Percentiles rank a stretch among this genome's conserved stretches.
Conservation (phyloP, 805 yeast species). For the Yarrowia keelungensis region DNA sequence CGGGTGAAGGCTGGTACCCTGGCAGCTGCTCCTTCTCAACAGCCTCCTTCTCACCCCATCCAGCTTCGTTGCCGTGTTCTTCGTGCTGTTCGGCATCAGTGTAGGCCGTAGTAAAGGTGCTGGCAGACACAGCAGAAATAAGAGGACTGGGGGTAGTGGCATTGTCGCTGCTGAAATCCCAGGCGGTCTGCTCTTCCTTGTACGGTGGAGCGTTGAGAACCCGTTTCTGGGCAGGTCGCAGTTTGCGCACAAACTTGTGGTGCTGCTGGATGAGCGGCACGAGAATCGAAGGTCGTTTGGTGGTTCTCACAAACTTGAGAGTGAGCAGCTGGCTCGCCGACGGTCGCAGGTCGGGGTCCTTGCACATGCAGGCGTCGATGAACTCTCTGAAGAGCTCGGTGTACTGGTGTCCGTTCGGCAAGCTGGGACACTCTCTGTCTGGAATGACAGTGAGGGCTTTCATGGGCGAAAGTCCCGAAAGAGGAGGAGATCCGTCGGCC, state of each 20-base stretch:
- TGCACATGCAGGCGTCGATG: conserved; percentile 67
- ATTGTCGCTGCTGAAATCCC: conserved; percentile 20
- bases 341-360: conserved; percentile 71
- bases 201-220: conserved; percentile 19
- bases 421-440: conserved; percentile 63
- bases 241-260: conserved; percentile 29
- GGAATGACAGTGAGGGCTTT: conserved; percentile 77
- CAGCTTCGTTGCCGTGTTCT: not conserved
- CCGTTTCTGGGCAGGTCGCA: conserved; percentile 13
- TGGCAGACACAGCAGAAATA: conserved; percentile 1
- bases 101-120: conserved; percentile 8
- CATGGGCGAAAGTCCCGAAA: conserved; percentile 73
- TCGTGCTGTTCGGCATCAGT: conserved; percentile 3
- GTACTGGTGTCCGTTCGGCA: conserved; percentile 58
- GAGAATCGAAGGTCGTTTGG: conserved; percentile 24
- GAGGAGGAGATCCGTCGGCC: conserved; percentile 82
- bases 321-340: conserved; percentile 85
- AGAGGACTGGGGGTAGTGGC: conserved; percentile 1
- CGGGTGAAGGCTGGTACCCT: not conserved
- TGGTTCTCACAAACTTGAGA: conserved; percentile 69
- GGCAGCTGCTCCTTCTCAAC: not conserved
- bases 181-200: conserved; percentile 22
- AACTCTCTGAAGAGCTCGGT: conserved; percentile 61
- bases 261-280: conserved; percentile 30
- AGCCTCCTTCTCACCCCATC: not conserved